Evolutionary conservation across 176 grass and related monocot genomes (phyloP), one percentile per base, ranked within the genome.

Genomic region (Rhynchospora tenuis): DNA sequence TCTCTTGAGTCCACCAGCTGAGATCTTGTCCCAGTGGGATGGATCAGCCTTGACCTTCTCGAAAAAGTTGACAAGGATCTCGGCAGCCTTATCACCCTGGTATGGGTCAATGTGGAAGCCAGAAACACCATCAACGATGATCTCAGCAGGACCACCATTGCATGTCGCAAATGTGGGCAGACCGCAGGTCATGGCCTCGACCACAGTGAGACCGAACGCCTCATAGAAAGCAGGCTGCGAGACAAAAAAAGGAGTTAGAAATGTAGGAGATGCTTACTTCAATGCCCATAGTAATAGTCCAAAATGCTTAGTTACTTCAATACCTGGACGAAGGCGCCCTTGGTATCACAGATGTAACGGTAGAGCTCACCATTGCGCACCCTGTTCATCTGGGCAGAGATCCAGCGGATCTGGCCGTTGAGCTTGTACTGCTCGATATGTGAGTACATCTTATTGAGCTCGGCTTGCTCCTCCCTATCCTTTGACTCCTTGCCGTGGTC

Each of bases 401-500:
- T 98, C 95, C 95, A 98, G 54, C 95, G 87, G 56, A 98, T 93
- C 73, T 94, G 92, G 24, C 95, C 95, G 46, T 94, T 88, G 72
- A 98, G 78, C 7, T 98, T 94, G 84, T 98, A 93, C 87, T 98
- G n/a, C 24, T 98, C 92, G n/a, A 98, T 98, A 16, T 91, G 90
- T 33, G 82, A 78, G 81, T 94, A 94, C 95, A 98, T 98, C 89
- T 87, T 94, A 86, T 93, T 98, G 59, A 92, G 90, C 85, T 98
- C 95, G 24, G 92, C 92, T 76, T 85, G 87, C 62, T 98, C 95
- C 86, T 98, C 95, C 64, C 87, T 86, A 76, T 98, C 95, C 89
- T 94, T 98, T 16, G 95, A 98, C 79, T 98, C 89, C 56, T 98
- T 98, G 51, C 95, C 95, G 56, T 98, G 95, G 90, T 98, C 95